Conservation (phyloP, 768 basidiomycete genomes). For the Galerina sulciceps region DNA sequence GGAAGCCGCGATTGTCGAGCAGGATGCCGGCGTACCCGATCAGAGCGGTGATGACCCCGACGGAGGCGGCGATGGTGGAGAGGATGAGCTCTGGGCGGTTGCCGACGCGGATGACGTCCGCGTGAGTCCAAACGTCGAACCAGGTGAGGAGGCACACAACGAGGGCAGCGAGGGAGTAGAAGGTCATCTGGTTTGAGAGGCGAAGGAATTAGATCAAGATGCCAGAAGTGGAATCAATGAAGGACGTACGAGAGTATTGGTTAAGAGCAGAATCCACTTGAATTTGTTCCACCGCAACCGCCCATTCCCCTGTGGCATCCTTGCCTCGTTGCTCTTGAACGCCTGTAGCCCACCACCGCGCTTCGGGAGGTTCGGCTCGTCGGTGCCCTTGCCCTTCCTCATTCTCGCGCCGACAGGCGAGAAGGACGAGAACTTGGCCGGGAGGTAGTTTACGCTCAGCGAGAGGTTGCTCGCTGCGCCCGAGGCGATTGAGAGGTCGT, state of each 20-base stretch:
- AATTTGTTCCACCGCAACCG: slow-evolving; percentile 79
- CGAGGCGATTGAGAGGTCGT: slow-evolving; percentile 31
- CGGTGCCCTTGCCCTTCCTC: slow-evolving; percentile 39
- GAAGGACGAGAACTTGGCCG: slow-evolving; percentile 69
- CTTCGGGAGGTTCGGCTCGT: no score
- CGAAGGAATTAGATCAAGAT: no score
- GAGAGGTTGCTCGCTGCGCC: slow-evolving; percentile 47
- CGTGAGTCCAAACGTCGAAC: slow-evolving; percentile 73
- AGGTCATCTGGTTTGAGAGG: slow-evolving; percentile 48
- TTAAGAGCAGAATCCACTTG: slow-evolving; percentile 78
- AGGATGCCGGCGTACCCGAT: slow-evolving; percentile 84
- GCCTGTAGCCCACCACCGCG: slow-evolving; percentile 73
- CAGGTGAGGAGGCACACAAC: slow-evolving; percentile 75
- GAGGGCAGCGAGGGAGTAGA: slow-evolving; percentile 63
- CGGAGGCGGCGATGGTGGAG: slow-evolving; percentile 62
- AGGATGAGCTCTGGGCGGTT: slow-evolving; percentile 70
- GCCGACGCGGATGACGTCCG: slow-evolving; percentile 71
- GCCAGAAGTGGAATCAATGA: background rate
- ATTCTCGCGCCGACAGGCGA: slow-evolving; percentile 40
- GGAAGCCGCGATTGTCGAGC: slow-evolving; percentile 85
- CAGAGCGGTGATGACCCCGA: slow-evolving; percentile 67
- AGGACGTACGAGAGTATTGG: slow-evolving; percentile 54
- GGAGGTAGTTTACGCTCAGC: slow-evolving; percentile 75
- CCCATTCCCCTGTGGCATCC: slow-evolving; percentile 48
- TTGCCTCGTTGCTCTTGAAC: slow-evolving; percentile 47